A percentile compares a stretch with the other conserved stretches of the same genome.
Conservation (phyloP, 371 early-diverging fungal species). For the Rhizopus arrhizus region DNA sequence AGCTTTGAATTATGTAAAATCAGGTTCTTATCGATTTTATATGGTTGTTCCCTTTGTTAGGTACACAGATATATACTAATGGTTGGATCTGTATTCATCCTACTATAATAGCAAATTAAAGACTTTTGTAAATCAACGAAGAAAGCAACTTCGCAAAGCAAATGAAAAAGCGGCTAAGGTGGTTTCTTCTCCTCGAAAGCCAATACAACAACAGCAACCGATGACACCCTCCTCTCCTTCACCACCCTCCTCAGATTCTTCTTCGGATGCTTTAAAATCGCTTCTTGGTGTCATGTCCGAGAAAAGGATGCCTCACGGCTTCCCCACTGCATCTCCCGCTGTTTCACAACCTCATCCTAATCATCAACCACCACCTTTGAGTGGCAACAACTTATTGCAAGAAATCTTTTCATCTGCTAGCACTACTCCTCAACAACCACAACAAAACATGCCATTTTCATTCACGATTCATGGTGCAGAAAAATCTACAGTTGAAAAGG, state of each 20-base stretch:
- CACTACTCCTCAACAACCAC: slow-evolving; percentile 11
- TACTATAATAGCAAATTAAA: slow-evolving; percentile 28
- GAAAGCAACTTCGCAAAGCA: slow-evolving; percentile 27
- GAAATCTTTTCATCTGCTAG: slow-evolving; percentile 14
- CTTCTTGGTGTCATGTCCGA: slow-evolving; percentile 25
- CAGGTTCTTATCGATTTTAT: slow-evolving; percentile 53
- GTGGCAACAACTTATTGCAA: slow-evolving; percentile 14
- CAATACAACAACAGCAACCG: slow-evolving; percentile 4
- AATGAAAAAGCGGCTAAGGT: slow-evolving; percentile 21
- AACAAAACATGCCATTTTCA: neutral
- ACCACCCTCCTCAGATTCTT: slow-evolving; percentile 15
- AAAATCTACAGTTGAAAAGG: neutral
- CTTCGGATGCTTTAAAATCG: slow-evolving; percentile 32
- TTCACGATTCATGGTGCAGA: neutral
- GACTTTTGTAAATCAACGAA: slow-evolving; percentile 34
- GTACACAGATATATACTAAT: slow-evolving; percentile 36
- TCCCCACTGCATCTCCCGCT: slow-evolving; percentile 19
- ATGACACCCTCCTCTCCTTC: slow-evolving; percentile 9
- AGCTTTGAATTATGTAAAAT: slow-evolving; percentile 25
- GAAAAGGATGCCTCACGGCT: neutral
- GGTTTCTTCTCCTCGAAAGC: slow-evolving; percentile 7
- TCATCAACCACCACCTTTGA: slow-evolving; percentile 21
- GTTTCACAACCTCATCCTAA: slow-evolving; percentile 20
- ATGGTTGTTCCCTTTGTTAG: slow-evolving; percentile 71
- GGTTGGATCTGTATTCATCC: neutral